A percentile compares a stretch with the other conserved stretches of the same genome.
Conservation (phyloP, 2,329 filamentous ascomycete genomes). For the Epicoccum nigrum region DNA sequence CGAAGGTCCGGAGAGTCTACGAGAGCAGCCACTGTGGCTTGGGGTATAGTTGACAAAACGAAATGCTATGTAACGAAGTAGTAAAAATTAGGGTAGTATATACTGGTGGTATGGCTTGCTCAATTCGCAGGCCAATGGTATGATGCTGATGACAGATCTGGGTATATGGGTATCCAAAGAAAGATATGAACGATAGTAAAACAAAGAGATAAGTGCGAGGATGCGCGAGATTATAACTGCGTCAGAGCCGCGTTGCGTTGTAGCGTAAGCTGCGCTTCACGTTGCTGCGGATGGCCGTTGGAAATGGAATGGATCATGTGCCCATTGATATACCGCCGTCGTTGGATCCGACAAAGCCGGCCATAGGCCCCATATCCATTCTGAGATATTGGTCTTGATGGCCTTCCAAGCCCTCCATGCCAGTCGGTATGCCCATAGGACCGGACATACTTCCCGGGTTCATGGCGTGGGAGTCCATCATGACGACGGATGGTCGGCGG, state of each 20-base stretch:
- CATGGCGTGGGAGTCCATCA: slow-evolving; percentile 40
- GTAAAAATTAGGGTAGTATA: slow-evolving; percentile 8
- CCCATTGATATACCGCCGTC: slow-evolving; percentile 30
- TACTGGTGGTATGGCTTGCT: not conserved
- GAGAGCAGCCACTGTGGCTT: slow-evolving; percentile 6
- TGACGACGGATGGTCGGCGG: slow-evolving; percentile 36
- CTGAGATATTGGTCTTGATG: slow-evolving; percentile 42
- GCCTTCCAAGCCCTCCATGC: slow-evolving; percentile 44
- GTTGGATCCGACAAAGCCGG: slow-evolving; percentile 37
- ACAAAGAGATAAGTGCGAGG: not conserved
- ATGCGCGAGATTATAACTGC: not conserved
- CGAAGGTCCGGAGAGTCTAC: slow-evolving; percentile 6
- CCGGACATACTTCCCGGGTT: slow-evolving; percentile 22
- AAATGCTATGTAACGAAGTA: not conserved
- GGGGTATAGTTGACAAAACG: slow-evolving; percentile 10
- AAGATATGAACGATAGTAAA: slow-evolving; percentile 8
- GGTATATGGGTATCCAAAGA: slow-evolving; percentile 28
- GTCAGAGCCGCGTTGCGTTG: slow-evolving; percentile 5
- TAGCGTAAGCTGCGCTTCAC: slow-evolving; percentile 10
- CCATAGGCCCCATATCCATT: slow-evolving; percentile 41
- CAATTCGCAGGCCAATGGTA: not conserved
- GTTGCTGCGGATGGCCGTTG: slow-evolving; percentile 3
- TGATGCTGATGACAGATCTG: slow-evolving; percentile 6
- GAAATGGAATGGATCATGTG: not conserved
- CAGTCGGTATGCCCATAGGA: slow-evolving; percentile 30